A percentile compares a stretch with the other conserved stretches of the same genome.
phyloP scores from a whole-genome alignment of 1,139 yeast genomes.

The Hemisphaericaspora xylofermentans region DNA sequence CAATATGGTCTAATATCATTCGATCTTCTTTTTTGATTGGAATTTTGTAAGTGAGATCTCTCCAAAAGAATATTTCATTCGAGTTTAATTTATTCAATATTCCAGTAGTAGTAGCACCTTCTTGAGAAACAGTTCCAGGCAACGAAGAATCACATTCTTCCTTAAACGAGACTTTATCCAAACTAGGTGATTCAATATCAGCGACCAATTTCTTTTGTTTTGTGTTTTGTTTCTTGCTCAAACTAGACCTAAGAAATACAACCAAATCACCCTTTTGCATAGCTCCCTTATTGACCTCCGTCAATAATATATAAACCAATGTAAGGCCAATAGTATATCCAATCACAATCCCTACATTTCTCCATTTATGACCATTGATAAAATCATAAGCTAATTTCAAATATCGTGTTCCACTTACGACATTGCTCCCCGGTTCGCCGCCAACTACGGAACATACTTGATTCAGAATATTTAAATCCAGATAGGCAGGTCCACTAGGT shows the following conservation, averaged over 20 bases:
- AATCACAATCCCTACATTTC: slow-evolving; percentile 72
- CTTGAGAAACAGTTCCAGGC: not conserved
- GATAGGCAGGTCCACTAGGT: slow-evolving; percentile 21
- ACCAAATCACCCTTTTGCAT: slow-evolving; percentile 83
- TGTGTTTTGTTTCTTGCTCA: slow-evolving; percentile 16
- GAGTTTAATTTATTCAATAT: not conserved
- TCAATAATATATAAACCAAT: slow-evolving; percentile 66
- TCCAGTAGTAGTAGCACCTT: not conserved
- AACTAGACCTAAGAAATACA: slow-evolving; percentile 59
- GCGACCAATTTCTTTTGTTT: slow-evolving; percentile 5
- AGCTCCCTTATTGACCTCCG: slow-evolving; percentile 69
- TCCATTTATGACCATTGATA: slow-evolving; percentile 67
- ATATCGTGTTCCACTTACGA: slow-evolving; percentile 61
- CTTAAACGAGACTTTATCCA: not conserved
- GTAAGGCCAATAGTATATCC: slow-evolving; percentile 52
- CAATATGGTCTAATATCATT: slow-evolving; percentile 62
- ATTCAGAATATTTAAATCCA: slow-evolving; percentile 14
- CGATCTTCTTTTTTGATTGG: slow-evolving; percentile 62
- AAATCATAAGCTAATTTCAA: slow-evolving; percentile 48
- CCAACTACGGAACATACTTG: slow-evolving; percentile 66
- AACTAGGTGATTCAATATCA: slow-evolving; percentile 1
- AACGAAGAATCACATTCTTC: not conserved
- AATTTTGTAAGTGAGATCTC: slow-evolving; percentile 70
- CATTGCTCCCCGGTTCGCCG: slow-evolving; percentile 52
- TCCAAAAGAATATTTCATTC: slow-evolving; percentile 65